These are phyloP conservation scores for Gloeostereum incarnatum DNA, from an alignment of 768 basidiomycete genomes.

Conservation along the genomic window DNA sequence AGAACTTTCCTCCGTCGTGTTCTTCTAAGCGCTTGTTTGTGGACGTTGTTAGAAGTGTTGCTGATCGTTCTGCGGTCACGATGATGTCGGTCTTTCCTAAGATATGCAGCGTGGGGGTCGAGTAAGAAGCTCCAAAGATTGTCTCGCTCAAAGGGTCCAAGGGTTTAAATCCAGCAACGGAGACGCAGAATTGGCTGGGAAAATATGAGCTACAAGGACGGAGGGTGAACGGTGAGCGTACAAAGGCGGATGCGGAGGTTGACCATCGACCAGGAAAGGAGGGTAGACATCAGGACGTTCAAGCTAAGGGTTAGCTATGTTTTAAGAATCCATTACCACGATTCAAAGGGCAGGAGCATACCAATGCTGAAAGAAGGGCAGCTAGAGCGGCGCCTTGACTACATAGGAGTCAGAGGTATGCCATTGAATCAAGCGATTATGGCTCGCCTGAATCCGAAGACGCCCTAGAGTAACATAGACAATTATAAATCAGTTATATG, in stretches of 20 bases:
- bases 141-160: conserved; percentile 35
- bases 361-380: conserved; percentile 59
- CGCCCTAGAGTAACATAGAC: conserved; percentile 37
- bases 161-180: conserved; percentile 65
- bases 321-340: neutral
- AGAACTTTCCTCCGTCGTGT: conserved; percentile 66
- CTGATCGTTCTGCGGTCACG: conserved; percentile 61
- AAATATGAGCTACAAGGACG: conserved; percentile 1
- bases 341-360: conserved; percentile 15
- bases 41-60: conserved; percentile 44
- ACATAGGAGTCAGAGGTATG: neutral
- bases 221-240: conserved; percentile 20
- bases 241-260: conserved; percentile 71
- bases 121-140: conserved; percentile 41
- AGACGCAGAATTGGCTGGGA: conserved; percentile 58
- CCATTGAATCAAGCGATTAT: neutral
- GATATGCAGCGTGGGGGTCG: conserved; percentile 72
- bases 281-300: conserved; percentile 45
- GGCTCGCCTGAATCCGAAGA: conserved; percentile 69
- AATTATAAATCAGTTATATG: conserved; percentile 6
- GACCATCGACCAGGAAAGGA: conserved; percentile 52
- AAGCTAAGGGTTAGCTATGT: conserved; percentile 23
- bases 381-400: conserved; percentile 80
- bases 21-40: conserved; percentile 54
- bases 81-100: conserved; percentile 73